Percentiles rank a stretch among this genome's conserved stretches.
phyloP scores from a whole-genome alignment of 1,284 basidiomycete genomes.

The Apiotrichum domesticum region DNA sequence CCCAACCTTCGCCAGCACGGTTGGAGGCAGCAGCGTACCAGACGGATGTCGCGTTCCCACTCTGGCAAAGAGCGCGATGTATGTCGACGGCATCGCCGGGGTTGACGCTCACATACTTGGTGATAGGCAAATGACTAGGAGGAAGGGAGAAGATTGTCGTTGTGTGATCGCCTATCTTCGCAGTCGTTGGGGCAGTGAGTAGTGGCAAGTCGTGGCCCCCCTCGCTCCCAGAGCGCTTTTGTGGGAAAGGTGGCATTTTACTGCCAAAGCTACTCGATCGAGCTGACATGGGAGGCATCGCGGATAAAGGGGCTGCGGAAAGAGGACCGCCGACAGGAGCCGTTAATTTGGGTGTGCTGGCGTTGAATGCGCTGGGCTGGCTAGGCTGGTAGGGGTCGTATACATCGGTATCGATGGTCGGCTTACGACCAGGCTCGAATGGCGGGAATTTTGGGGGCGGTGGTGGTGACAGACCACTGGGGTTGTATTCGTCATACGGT shows the following conservation, averaged over 20 bases:
- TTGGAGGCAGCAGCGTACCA: conserved; percentile 44
- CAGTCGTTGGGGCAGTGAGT: conserved; percentile 27
- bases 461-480: conserved; percentile 11
- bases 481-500: conserved; percentile 18
- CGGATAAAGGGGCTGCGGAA: background rate
- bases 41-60: conserved; percentile 21
- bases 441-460: conserved; percentile 10
- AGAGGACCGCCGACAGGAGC: background rate
- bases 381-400: conserved; percentile 37
- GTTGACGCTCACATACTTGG: conserved; percentile 38
- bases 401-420: conserved; percentile 19
- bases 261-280: background rate
- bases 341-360: conserved; percentile 5
- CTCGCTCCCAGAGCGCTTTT: background rate
- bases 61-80: conserved; percentile 35
- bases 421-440: conserved; percentile 24
- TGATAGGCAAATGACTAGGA: conserved; percentile 38
- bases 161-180: conserved; percentile 23
- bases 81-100: conserved; percentile 37
- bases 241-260: background rate
- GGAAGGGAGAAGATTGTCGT: conserved; percentile 33
- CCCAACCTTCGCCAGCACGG: conserved; percentile 46
- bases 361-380: conserved; percentile 21
- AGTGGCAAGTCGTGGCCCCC: conserved; percentile 23
- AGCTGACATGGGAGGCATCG: background rate